Percentiles rank a stretch among this genome's conserved stretches.
These are phyloP conservation scores for Penicillium thymicola DNA, from an alignment of 2,329 filamentous ascomycete genomes.

Conservation along the genomic window DNA sequence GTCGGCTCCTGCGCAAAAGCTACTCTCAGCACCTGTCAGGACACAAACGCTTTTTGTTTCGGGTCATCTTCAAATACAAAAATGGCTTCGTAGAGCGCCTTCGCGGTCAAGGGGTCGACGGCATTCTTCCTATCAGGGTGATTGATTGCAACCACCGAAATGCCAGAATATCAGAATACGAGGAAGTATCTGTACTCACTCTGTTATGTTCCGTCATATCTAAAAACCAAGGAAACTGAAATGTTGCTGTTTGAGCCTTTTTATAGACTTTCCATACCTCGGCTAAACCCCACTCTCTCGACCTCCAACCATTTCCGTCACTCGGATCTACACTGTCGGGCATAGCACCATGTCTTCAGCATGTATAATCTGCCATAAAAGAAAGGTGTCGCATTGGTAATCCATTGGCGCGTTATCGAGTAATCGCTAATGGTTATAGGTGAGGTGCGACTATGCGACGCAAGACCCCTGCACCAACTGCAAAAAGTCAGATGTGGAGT, in stretches of 20 bases:
- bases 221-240: not conserved
- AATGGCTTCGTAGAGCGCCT: constrained; percentile 49
- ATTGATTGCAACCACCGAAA: constrained; percentile 56
- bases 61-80: constrained; percentile 50
- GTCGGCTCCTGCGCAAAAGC: constrained; percentile 56
- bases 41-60: constrained; percentile 53
- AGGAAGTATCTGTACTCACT: constrained; percentile 9
- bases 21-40: constrained; percentile 46
- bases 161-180: constrained; percentile 38
- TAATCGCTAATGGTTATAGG: constrained; percentile 19
- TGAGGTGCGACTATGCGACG: constrained; percentile 26
- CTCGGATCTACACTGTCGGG: constrained; percentile 12
- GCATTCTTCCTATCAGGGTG: constrained; percentile 53
- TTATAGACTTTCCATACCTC: constrained; percentile 4
- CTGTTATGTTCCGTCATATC: constrained; percentile 2
- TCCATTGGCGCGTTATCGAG: not conserved
- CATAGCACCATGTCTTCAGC: constrained; percentile 22
- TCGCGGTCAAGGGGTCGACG: constrained; percentile 49
- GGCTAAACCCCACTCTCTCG: constrained; percentile 12
- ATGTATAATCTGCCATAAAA: constrained; percentile 45
- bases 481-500: constrained; percentile 22
- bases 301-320: constrained; percentile 11
- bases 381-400: constrained; percentile 34
- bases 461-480: constrained; percentile 29
- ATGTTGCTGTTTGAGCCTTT: not conserved